phyloP scores from a whole-genome alignment of 768 basidiomycete species.

The Gloeostereum incarnatum region DNA sequence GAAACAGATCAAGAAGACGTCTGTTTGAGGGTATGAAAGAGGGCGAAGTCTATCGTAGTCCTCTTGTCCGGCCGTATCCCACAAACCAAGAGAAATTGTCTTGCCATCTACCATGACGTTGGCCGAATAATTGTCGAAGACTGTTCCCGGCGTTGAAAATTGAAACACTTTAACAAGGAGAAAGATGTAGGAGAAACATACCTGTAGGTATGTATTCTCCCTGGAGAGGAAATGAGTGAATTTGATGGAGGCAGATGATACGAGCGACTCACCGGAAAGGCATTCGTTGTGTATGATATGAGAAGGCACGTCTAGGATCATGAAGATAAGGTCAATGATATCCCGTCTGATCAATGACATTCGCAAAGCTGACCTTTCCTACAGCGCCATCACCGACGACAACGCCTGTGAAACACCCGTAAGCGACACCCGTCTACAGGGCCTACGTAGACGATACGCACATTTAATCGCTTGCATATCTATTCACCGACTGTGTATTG shows the following conservation, averaged over 20 bases:
- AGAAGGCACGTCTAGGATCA: slow-evolving; percentile 88
- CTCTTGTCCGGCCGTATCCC: slow-evolving; percentile 99
- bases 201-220: slow-evolving; percentile 97
- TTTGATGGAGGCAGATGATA: slow-evolving; percentile 5
- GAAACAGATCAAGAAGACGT: slow-evolving; percentile 99
- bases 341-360: slow-evolving; percentile 2
- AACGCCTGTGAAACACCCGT: slow-evolving; percentile 56
- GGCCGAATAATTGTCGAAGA: slow-evolving; percentile 98
- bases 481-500: slow-evolving; percentile 16
- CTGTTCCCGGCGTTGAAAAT: slow-evolving; percentile 24
- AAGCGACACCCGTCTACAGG: slow-evolving; percentile 17
- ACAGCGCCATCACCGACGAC: slow-evolving; percentile 99
- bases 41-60: slow-evolving; percentile 98
- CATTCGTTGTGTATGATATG: slow-evolving; percentile 99
- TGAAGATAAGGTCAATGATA: slow-evolving; percentile 5
- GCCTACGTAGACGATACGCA: slow-evolving; percentile 24
- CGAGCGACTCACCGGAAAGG: slow-evolving; percentile 69
- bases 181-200: slow-evolving; percentile 20
- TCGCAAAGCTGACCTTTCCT: slow-evolving; percentile 65
- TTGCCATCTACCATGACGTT: slow-evolving; percentile 99
- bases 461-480: slow-evolving; percentile 93
- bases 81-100: slow-evolving; percentile 95
- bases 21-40: slow-evolving; percentile 97
- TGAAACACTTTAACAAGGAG: slow-evolving; percentile 7
- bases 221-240: slow-evolving; percentile 27